Evolutionary conservation across 2,329 filamentous ascomycete genomes (phyloP).

Genomic region (Hypomyces rosellus): DNA sequence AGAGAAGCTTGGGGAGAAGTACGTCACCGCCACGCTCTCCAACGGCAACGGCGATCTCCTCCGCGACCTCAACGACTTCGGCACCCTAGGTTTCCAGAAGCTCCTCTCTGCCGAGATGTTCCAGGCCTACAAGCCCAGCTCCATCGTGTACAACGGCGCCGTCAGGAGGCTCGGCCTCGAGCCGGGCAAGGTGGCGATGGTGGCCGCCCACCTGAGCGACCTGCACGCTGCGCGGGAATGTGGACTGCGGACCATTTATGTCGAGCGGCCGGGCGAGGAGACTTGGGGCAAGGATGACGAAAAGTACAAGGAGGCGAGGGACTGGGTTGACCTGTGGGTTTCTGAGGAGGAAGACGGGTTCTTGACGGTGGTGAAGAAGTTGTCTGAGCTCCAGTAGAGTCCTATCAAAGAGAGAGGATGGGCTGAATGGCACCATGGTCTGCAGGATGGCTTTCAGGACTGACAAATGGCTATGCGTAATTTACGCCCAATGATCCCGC

Average conservation of each 20-base stretch:
- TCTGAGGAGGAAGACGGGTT: slow-evolving; percentile 27
- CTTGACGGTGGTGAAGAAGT: slow-evolving; percentile 21
- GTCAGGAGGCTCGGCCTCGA: slow-evolving; percentile 50
- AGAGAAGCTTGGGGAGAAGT: slow-evolving; percentile 44
- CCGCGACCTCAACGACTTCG: slow-evolving; percentile 54
- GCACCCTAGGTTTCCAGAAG: slow-evolving; percentile 53
- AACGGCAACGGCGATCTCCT: slow-evolving; percentile 69
- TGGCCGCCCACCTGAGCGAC: slow-evolving; percentile 69
- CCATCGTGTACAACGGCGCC: slow-evolving; percentile 62
- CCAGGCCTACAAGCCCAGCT: slow-evolving; percentile 66
- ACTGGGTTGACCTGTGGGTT: slow-evolving; percentile 36
- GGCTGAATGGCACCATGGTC: too few relatives aligned
- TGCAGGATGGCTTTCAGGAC: too few relatives aligned
- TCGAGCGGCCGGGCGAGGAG: slow-evolving; percentile 64
- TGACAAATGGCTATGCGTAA: too few relatives aligned
- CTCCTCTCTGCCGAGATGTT: slow-evolving; percentile 66
- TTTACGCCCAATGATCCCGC: too few relatives aligned
- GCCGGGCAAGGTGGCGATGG: slow-evolving; percentile 62
- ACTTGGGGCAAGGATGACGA: slow-evolving; percentile 46
- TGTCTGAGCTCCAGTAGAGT: slow-evolving; percentile 17
- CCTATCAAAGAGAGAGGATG: too few relatives aligned
- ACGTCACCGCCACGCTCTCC: slow-evolving; percentile 60
- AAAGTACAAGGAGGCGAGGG: slow-evolving; percentile 43
- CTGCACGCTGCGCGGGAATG: slow-evolving; percentile 57
- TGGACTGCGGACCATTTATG: slow-evolving; percentile 67